Conservation (phyloP, 1,284 basidiomycete genomes). For the Marasmius tenuissimus region DNA sequence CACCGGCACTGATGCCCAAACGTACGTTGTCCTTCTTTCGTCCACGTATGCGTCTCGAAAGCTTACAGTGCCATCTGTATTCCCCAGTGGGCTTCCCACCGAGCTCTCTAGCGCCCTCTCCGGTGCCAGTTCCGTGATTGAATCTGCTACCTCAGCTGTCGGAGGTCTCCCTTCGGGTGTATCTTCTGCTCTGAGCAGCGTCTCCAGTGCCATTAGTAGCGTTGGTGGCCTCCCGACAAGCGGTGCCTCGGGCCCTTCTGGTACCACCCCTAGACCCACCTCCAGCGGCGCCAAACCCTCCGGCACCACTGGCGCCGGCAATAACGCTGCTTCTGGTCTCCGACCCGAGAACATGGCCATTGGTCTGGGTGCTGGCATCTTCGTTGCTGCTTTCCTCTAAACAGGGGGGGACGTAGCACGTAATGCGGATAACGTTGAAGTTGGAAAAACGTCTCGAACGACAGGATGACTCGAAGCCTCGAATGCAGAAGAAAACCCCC, state of each 20-base stretch:
- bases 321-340: neutral
- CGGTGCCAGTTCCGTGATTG: neutral
- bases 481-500: no score
- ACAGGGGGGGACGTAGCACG: no score
- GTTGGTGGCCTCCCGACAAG: neutral
- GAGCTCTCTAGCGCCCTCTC: neutral
- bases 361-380: constrained; percentile 1
- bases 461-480: no score
- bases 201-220: neutral
- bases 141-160: neutral
- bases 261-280: neutral
- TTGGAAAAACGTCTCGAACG: no score
- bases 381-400: neutral
- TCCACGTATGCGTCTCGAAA: neutral
- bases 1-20: neutral
- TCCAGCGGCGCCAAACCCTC: neutral
- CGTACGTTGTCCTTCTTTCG: neutral
- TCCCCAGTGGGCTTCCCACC: neutral
- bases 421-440: no score
- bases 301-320: neutral
- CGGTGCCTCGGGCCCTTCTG: neutral
- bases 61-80: neutral
- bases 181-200: neutral
- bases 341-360: neutral
- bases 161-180: neutral